Evolutionary conservation across 305 asterid species (phyloP), one percentile per base, ranked within the genome.

Genomic region (Plantago coronopus): DNA sequence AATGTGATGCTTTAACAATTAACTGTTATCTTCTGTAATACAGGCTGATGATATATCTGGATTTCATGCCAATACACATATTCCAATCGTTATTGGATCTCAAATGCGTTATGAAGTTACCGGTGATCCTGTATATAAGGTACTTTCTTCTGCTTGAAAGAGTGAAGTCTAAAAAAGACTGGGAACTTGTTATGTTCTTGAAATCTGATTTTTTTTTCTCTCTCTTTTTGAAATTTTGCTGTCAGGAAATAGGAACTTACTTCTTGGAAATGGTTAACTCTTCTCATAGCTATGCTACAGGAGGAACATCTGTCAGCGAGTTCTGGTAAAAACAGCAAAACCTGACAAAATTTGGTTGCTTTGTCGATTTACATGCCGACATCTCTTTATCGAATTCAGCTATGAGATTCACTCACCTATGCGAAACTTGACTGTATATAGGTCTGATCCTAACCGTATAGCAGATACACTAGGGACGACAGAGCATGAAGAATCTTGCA

Each of bases 31-130:
- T 59, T 64, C 61, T 57, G 16, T 34, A 34, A 17, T 77, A 31
- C 69, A 88, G 98, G 95, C 89, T 48, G 97, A 93, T 73, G 83
- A 70, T 62, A 45, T 91, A 70, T 73, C 97, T 48, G 85, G 78
- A 4, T 86, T 84, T 57, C 98, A 89, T 71, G 73, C 91, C 53
- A 91, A 91, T 66, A 91, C 97, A 7, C 98, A 91, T 73, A 89
- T 91, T 69, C 97, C 98, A 7, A 19, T 91, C 49, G 96, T 91
- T 46, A 37, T 89, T 50, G 98, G 98, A 72, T 65, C 97, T 61
- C 98, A 89, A 79, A 82, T 77, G 91, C 95, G 98, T 63, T 91
- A 89, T 64, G 96, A 89, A 71, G 66, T 86, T 61, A 91, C 96
- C 2, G 95, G 97, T 12, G 98, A 91, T 68, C 83, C 88, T 0